Base-by-base conservation (phyloP, 129 eudicot genomes). In the Pulicaria dysenterica region DNA sequence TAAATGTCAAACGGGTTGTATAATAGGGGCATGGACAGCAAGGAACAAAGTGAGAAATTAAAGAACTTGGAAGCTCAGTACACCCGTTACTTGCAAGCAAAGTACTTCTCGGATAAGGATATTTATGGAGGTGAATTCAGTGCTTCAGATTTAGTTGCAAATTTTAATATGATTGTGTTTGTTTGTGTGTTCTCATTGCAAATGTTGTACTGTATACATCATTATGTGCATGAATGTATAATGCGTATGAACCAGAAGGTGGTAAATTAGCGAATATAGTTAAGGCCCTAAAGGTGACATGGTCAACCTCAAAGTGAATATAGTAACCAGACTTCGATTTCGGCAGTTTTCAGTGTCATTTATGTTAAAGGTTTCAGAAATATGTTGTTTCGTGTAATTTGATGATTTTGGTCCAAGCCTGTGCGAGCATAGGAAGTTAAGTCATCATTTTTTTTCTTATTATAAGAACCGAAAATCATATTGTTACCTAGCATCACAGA, bases 41-140 rank as follows among this genome's bases (percentile, higher is more conserved):
- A 77, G 68, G 83, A 79, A 45, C 69, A 67, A 5, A 67, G 56
- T 34, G 80, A 73, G 60, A 91, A 80, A 72, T 83, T 81, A 73
- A 74, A 81, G 67, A 87, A 69, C 57, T 77, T 72, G 73, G 91
- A 87, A 82, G 95, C 95, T 81, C 79, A 82, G 15, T 83, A 56
- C 45, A 73, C 87, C 4, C 64, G 54, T 47, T 79, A 69, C 58
- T 62, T 91, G 82, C 83, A 53, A 82, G 69, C 89, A 45, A 88
- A 91, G 71, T 91, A 87, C 83, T 91, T 87, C 80, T 91, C 95
- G 0, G 85, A 83, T 67, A 85, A 83, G 78, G 88, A 79, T 76
- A 81, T 91, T 10, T 87, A 79, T 78, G 97, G 95, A 83, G 95
- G 97, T 88, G 46, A 68, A 61, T 59, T 69, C 14, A 59, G 8